Percentiles rank a stretch among this genome's conserved stretches.
phyloP scores from a whole-genome alignment of 2,329 filamentous ascomycete species.

The Dendrostoma leiphaemia region DNA sequence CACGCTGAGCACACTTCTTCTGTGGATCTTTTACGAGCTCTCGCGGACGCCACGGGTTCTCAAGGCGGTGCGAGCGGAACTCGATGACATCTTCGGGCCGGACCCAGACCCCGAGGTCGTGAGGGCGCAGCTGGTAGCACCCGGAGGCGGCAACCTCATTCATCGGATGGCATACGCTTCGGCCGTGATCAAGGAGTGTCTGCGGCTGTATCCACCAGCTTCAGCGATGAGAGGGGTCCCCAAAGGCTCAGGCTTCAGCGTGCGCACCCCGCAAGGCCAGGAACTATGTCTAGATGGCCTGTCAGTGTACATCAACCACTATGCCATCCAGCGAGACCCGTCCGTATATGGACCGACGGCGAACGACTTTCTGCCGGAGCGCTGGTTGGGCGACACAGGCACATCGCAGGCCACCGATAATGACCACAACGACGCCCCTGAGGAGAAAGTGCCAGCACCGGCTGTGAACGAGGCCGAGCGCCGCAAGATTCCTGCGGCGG shows the following conservation, averaged over 20 bases:
- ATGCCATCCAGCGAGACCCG: slow-evolving; percentile 12
- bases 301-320: not conserved
- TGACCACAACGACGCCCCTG: not conserved
- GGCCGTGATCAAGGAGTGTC: not conserved
- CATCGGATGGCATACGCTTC: not conserved
- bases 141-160: slow-evolving; percentile 29
- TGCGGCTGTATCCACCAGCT: not conserved
- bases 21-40: slow-evolving; percentile 36
- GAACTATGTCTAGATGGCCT: slow-evolving; percentile 14
- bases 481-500: slow-evolving; percentile 30
- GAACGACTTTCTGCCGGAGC: slow-evolving; percentile 17
- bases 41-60: slow-evolving; percentile 28
- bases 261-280: slow-evolving; percentile 18
- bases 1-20: slow-evolving; percentile 34
- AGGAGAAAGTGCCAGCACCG: not conserved
- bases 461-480: not conserved
- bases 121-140: slow-evolving; percentile 23
- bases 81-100: slow-evolving; percentile 32
- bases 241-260: not conserved
- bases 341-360: slow-evolving; percentile 7
- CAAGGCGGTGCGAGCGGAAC: slow-evolving; percentile 31
- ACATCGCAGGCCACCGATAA: not conserved
- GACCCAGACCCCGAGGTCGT: slow-evolving; percentile 27
- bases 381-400: slow-evolving; percentile 5
- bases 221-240: not conserved